Base-by-base conservation (phyloP, 805 yeast genomes). In the Yarrowia hollandica region DNA sequence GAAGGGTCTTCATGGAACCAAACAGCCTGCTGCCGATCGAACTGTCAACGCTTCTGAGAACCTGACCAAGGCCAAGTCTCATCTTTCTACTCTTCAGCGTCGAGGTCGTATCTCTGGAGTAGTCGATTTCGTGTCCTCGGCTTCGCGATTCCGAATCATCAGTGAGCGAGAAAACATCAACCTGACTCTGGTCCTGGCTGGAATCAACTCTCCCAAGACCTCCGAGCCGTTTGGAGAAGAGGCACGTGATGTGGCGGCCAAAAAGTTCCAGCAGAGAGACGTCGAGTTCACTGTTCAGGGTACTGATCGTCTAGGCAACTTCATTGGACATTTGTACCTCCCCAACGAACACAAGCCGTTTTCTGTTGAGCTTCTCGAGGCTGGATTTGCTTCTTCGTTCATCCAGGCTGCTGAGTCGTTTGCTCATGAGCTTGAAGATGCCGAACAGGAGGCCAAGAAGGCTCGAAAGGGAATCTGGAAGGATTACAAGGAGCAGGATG, bases 31-130 rank as follows among this genome's bases (percentile, higher is more conserved):
- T 14, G 81, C 81, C 14, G 83, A 82, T 34, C 78, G 89, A 64
- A 71, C 82, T 28, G 86, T 87, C 30, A 92, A 90, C 69, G 96
- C 95, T 5, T 85, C 92, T 18, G 96, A 88, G 69, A 81, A 79
- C 64, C 76, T 79, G 6, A 74, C 83, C 38, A 82, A 88, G 66
- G 90, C 96, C 30, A 83, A 83, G 62, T 83, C 91, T 5, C 88
- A 84, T 67, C 76, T 87, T 66, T 79, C 86, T 61, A 82, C 89
- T 2, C 80, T 89, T 64, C 82, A 80, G 67, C 82, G 85, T 64
- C 84, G 85, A 73, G 78, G 82, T 22, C 77, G 80, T 60, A 78
- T 88, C 55, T 74, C 83, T 10, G 94, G 85, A 39, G 78, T 82
- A 62, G 90, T 89, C 23, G 96, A 90, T 63, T 83, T 77, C 66